Evolutionary conservation across 176 grass and related monocot species (phyloP), one percentile per base, ranked within the genome.

Genomic region (Oryza rufipogon): DNA sequence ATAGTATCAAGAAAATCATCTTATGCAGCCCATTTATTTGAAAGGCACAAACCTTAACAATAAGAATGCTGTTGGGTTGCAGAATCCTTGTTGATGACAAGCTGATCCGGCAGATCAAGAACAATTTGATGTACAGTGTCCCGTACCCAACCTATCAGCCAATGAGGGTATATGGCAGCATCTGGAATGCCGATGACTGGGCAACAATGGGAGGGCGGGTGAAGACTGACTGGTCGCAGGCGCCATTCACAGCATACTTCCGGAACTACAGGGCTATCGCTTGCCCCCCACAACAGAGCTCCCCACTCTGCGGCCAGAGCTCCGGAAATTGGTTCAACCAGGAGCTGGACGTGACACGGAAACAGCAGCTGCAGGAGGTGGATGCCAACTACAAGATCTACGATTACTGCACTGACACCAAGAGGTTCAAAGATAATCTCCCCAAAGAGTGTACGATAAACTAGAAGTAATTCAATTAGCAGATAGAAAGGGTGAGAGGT

Each of bases 101-200:
- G 78, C 25, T 90, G 6, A 67, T 93, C 79, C 73, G 94, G 70
- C 86, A 96, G 60, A 83, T 88, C 84, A 89, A 87, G 58, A 96
- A 93, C 41, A 10, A 85, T 22, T 20, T 81, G 41, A 36, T 81
- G 1, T 19, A 83, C 15, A 87, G 89, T 39, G 41, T 89, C 2
- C 64, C 71, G 6, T 96, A 85, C 77, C 94, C 91, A 4, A 81
- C 19, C 51, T 77, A 63, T 48, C 91, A 90, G 11, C 78, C 84
- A 14, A 96, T 96, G 94, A 89, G 79, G 60, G 39, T 95, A 34
- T 92, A 80, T 64, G 52, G 87, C 39, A 92, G 71, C 61, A 80
- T 95, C 46, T 95, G 93, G 90, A 78, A 92, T 2, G 93, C 80
- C 0, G 90, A 95, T 0, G 80, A 84, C n/a, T 96, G 91, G 94